Evolutionary conservation across 2,329 filamentous ascomycete genomes (phyloP), one percentile per base, ranked within the genome.

Genomic region (Fusarium compactum): DNA sequence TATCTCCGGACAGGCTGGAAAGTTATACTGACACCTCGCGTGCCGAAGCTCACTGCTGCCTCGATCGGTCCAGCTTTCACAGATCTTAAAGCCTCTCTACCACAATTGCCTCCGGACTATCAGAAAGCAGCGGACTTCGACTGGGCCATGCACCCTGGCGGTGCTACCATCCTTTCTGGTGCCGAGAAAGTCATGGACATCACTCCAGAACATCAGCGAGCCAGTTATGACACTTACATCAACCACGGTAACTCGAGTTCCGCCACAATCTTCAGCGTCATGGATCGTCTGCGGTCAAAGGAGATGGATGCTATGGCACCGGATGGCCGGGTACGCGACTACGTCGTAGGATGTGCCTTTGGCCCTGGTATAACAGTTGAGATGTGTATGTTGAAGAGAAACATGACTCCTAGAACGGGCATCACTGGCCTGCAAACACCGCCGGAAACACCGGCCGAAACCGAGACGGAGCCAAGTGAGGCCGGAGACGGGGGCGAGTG

Each of bases 121-220:
- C 74, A 77, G n/a, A 69, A 76, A 0, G 82, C 90, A 0, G 77
- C 82, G 1, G 87, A 91, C 63, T 92, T 91, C 69, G 91, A 93
- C 80, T 93, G 91, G 91, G 91, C 90, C 1, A 85, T 93, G 76
- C 91, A 93, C 71, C 91, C 91, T 0, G 91, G 91, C 7, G 91
- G 91, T 20, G 84, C 88, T 1, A 89, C 89, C 2, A 91, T 93
- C 44, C 81, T 93, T 4, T 84, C 88, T 0, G 89, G 89, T 1
- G 88, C 90, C 1, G 87, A 92, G 76, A 81, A 81, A 44, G 83
- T 82, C 2, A 83, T 93, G 82, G 77, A 80, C 8, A 85, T 92
- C 48, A 83, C 83, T 0, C 80, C 89, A 0, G 87, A 91, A 71
- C 90, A 92, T 70, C 88, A 92, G 81, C 84, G 89, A 50, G 90